Conservation (phyloP, 2,329 filamentous ascomycete species). For the Aspergillus sp. region DNA sequence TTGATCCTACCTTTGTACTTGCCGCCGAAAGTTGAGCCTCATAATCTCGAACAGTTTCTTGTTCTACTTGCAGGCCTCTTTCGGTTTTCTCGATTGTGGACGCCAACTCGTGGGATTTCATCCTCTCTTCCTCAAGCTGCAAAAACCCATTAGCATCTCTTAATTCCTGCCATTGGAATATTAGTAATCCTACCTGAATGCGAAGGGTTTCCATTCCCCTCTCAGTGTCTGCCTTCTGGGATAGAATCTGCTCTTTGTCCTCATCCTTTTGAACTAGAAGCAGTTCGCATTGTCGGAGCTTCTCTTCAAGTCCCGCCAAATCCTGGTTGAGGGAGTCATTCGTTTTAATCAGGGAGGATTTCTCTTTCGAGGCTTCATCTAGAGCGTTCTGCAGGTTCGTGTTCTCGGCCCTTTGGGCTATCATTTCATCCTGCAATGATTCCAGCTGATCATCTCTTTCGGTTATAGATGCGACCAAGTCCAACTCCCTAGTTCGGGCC, state of each 20-base stretch:
- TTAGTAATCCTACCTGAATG: constrained; percentile 22
- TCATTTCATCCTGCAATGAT: constrained; percentile 41
- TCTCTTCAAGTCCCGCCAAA: constrained; percentile 22
- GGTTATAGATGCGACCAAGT: constrained; percentile 44
- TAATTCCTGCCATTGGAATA: background rate
- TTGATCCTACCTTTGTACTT: constrained; percentile 26
- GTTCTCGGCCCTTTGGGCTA: constrained; percentile 24
- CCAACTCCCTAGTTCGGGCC: constrained; percentile 43
- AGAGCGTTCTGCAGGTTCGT: constrained; percentile 23
- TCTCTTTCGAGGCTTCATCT: constrained; percentile 27
- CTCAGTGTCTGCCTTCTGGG: constrained; percentile 23
- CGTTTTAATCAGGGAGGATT: constrained; percentile 24
- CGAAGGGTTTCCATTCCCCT: constrained; percentile 21
- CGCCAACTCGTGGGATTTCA: constrained; percentile 24
- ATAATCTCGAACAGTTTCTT: constrained; percentile 25
- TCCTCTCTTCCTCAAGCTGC: constrained; percentile 29
- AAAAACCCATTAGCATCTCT: constrained; percentile 8
- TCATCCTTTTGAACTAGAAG: constrained; percentile 28
- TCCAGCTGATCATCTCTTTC: constrained; percentile 50
- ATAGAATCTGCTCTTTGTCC: constrained; percentile 26
- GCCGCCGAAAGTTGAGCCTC: constrained; percentile 23
- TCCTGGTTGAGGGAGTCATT: constrained; percentile 28
- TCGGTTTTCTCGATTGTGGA: constrained; percentile 24
- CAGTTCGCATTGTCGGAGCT: constrained; percentile 23
- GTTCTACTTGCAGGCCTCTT: constrained; percentile 21